A percentile compares a stretch with the other conserved stretches of the same genome.
These are phyloP conservation scores for Lachnellula cervina DNA, from an alignment of 2,329 filamentous ascomycete genomes.

Conservation along the genomic window DNA sequence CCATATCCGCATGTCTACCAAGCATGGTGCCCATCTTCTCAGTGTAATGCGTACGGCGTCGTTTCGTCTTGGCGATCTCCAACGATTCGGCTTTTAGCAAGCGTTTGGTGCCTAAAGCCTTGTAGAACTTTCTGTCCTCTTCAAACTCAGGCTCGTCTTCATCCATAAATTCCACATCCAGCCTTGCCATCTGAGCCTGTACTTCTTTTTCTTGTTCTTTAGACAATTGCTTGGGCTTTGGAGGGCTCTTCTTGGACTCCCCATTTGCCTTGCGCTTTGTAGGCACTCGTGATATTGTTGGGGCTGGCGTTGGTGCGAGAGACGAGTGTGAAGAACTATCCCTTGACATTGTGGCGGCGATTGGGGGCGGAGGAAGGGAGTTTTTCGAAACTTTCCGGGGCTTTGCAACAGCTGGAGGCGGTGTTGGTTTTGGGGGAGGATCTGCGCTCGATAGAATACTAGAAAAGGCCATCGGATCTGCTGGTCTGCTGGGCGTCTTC, in stretches of 20 bases:
- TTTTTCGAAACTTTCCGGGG: slow-evolving; percentile 26
- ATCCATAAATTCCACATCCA: slow-evolving; percentile 55
- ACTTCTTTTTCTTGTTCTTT: slow-evolving; percentile 64
- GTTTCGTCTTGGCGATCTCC: slow-evolving; percentile 61
- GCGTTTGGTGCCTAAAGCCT: slow-evolving; percentile 61
- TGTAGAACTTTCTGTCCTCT: slow-evolving; percentile 45
- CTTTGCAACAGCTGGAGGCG: slow-evolving; percentile 29
- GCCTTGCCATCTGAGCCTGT: slow-evolving; percentile 57
- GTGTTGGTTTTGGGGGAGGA: slow-evolving; percentile 52
- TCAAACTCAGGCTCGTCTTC: slow-evolving; percentile 49
- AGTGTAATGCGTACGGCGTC: slow-evolving; percentile 56
- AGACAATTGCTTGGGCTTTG: slow-evolving; percentile 41
- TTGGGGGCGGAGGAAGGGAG: slow-evolving; percentile 17
- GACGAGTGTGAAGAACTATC: slow-evolving; percentile 43
- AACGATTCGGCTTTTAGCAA: slow-evolving; percentile 57
- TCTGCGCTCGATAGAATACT: slow-evolving; percentile 84
- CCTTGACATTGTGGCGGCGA: slow-evolving; percentile 23
- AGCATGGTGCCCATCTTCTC: slow-evolving; percentile 57
- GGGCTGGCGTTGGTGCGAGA: slow-evolving; percentile 38
- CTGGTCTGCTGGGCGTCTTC: slow-evolving; percentile 67
- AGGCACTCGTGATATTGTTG: slow-evolving; percentile 40
- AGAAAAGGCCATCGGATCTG: slow-evolving; percentile 91
- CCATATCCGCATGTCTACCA: slow-evolving; percentile 61
- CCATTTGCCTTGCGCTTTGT: slow-evolving; percentile 35
- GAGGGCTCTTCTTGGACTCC: slow-evolving; percentile 55